Evolutionary conservation across 2,329 filamentous ascomycete genomes (phyloP).

Genomic region (Fusarium foetens): DNA sequence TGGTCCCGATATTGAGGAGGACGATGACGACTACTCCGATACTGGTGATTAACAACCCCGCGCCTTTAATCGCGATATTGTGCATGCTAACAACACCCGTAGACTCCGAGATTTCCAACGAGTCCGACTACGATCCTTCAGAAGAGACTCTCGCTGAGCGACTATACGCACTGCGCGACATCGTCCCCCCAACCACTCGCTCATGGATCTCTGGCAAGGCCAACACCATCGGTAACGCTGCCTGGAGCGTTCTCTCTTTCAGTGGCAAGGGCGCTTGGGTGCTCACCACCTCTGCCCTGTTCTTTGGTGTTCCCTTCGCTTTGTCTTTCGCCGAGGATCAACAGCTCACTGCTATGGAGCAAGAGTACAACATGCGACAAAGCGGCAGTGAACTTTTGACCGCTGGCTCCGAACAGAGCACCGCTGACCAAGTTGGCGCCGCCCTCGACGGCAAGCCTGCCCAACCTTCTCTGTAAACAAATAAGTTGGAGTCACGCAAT

Average conservation of each 20-base stretch:
- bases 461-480: conserved; percentile 62
- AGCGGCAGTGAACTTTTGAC: conserved; percentile 78
- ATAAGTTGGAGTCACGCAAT: conserved; percentile 4
- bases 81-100: conserved; percentile 47
- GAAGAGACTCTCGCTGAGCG: conserved; percentile 73
- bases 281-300: conserved; percentile 85
- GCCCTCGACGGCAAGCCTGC: conserved; percentile 59
- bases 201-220: conserved; percentile 72
- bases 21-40: conserved; percentile 94
- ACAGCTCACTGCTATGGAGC: conserved; percentile 96
- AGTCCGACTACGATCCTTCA: conserved; percentile 73
- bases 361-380: conserved; percentile 96
- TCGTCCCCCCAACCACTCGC: conserved; percentile 77
- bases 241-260: conserved; percentile 70
- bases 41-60: conserved; percentile 71
- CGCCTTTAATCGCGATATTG: conserved; percentile 1
- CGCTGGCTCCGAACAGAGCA: conserved; percentile 56
- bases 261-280: conserved; percentile 92
- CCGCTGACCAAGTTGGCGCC: conserved; percentile 61
- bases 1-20: conserved; percentile 82
- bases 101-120: conserved; percentile 88
- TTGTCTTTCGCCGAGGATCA: conserved; percentile 95
- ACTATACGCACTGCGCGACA: conserved; percentile 77
- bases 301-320: conserved; percentile 93
- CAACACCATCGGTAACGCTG: conserved; percentile 61